Percentiles rank a stretch among this genome's conserved stretches.
These are phyloP conservation scores for Colletotrichum brevisporum DNA, from an alignment of 2,329 filamentous ascomycete genomes.

Conservation along the genomic window DNA sequence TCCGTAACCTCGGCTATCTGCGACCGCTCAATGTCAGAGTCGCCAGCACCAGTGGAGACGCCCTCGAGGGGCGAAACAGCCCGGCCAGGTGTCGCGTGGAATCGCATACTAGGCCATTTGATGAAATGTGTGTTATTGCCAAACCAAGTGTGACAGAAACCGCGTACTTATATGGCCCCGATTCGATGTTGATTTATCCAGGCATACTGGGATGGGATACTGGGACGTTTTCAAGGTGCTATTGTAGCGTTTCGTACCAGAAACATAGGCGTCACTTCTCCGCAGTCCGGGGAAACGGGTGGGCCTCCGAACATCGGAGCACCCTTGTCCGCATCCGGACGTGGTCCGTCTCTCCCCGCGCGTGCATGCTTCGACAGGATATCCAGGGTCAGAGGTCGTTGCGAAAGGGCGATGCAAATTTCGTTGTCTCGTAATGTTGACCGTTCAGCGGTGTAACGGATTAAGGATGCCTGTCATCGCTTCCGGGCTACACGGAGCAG, in stretches of 20 bases:
- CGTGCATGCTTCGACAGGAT: not conserved
- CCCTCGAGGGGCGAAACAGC: not conserved
- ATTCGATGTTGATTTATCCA: not conserved
- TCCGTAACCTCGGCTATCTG: conserved; percentile 14
- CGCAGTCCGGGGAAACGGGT: conserved; percentile 21
- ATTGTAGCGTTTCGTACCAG: not conserved
- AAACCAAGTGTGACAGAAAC: not conserved
- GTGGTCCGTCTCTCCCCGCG: not conserved
- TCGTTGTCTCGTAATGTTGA: too few relatives aligned
- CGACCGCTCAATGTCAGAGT: not conserved
- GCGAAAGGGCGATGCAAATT: too few relatives aligned
- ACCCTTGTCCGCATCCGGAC: conserved; percentile 3
- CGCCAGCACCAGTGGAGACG: not conserved
- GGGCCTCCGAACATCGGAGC: conserved; percentile 30
- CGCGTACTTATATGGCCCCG: not conserved
- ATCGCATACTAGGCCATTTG: conserved; percentile 18
- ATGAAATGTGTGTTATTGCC: not conserved
- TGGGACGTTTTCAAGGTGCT: not conserved
- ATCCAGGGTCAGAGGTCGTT: too few relatives aligned
- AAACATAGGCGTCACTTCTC: conserved; percentile 4
- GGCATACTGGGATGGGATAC: too few relatives aligned
- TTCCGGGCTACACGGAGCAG: not conserved
- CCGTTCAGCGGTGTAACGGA: too few relatives aligned
- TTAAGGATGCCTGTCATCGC: too few relatives aligned
- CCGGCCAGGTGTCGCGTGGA: not conserved